Percentiles rank a stretch among this genome's conserved stretches.
Evolutionary conservation across 176 grass and related monocot species (phyloP).

Genomic region (Triticum urartu): DNA sequence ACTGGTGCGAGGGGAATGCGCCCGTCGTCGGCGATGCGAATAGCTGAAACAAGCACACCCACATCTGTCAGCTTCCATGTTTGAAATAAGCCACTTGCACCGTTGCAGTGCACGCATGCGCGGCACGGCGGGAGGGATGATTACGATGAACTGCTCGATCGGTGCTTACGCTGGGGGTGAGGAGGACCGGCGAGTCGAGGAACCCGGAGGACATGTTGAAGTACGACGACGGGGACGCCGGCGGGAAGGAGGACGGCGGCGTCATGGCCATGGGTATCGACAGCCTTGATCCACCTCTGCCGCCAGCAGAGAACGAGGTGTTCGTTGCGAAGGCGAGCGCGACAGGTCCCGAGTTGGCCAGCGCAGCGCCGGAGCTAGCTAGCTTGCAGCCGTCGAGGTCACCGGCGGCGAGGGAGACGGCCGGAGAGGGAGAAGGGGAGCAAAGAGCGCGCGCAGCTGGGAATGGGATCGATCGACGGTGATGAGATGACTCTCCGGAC

Average conservation of each 20-base stretch:
- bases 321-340: slow-evolving; percentile 34
- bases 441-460: neutral
- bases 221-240: slow-evolving; percentile 58
- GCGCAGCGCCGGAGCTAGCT: slow-evolving; percentile 28
- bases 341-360: slow-evolving; percentile 31
- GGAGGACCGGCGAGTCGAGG: slow-evolving; percentile 73
- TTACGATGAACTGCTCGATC: no score
- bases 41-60: slow-evolving; percentile 38
- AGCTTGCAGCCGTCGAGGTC: neutral
- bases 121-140: no score
- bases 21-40: slow-evolving; percentile 79
- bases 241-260: slow-evolving; percentile 54
- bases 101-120: neutral
- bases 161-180: slow-evolving; percentile 72
- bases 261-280: slow-evolving; percentile 51
- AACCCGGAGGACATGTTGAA: slow-evolving; percentile 45
- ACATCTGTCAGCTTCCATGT: neutral
- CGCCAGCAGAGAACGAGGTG: slow-evolving; percentile 36
- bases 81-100: neutral
- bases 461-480: neutral
- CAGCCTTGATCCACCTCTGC: neutral
- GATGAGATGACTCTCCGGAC: neutral
- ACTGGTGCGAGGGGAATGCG: slow-evolving; percentile 50
- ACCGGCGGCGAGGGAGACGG: neutral
- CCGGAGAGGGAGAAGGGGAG: no score